Conservation (phyloP, 2,329 filamentous ascomycete genomes). For the Aspergillus brunneoviolaceus region DNA sequence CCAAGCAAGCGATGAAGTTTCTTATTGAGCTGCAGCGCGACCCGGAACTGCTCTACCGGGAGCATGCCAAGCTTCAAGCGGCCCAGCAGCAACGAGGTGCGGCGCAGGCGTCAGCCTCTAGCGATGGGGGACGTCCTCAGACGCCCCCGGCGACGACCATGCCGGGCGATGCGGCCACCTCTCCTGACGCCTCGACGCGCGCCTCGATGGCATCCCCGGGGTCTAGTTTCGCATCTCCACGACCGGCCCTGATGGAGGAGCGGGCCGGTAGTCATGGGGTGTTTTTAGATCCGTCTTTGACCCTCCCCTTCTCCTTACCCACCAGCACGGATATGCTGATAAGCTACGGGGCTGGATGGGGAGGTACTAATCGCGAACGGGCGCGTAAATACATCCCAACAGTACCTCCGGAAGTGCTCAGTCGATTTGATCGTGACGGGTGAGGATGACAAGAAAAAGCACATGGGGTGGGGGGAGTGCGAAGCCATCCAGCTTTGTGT, state of each 20-base stretch:
- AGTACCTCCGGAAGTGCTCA: slow-evolving; percentile 88
- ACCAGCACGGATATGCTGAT: slow-evolving; percentile 97
- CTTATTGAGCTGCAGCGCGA: slow-evolving; percentile 78
- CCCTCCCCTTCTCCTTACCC: slow-evolving; percentile 91
- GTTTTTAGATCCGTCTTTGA: slow-evolving; percentile 82
- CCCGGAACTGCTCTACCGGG: slow-evolving; percentile 55
- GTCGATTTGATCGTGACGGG: slow-evolving; percentile 68
- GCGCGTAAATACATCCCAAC: slow-evolving; percentile 95
- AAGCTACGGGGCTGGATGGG: slow-evolving; percentile 90
- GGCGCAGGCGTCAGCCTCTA: slow-evolving; percentile 14
- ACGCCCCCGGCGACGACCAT: slow-evolving; percentile 24
- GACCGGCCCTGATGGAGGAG: slow-evolving; percentile 25
- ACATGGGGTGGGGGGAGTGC: not conserved
- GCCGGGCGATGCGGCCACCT: slow-evolving; percentile 17
- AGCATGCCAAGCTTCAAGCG: slow-evolving; percentile 35
- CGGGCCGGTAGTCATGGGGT: slow-evolving; percentile 44
- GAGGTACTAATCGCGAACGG: slow-evolving; percentile 84
- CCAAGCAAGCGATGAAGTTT: slow-evolving; percentile 85
- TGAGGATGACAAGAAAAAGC: slow-evolving; percentile 8
- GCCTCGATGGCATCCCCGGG: slow-evolving; percentile 23
- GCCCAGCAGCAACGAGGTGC: slow-evolving; percentile 24
- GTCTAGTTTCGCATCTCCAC: slow-evolving; percentile 26
- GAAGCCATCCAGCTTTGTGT: not conserved
- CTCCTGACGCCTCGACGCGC: slow-evolving; percentile 22
- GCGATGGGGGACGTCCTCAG: slow-evolving; percentile 29